A percentile compares a stretch with the other conserved stretches of the same genome.
phyloP scores from a whole-genome alignment of 768 basidiomycete genomes.

The Xerocomellus chrysenteron region DNA sequence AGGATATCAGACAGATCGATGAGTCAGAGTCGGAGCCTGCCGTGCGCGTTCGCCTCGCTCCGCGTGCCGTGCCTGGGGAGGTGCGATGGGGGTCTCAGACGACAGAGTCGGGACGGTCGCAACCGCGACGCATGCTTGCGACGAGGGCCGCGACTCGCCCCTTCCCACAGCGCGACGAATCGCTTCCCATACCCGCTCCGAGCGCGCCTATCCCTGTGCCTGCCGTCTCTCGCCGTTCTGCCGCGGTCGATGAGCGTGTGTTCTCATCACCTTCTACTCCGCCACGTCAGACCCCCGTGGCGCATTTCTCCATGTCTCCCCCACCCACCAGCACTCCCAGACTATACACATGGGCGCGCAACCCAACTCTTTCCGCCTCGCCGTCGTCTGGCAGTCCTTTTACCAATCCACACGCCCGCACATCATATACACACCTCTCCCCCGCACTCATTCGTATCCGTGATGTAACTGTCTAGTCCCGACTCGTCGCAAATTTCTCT shows the following conservation, averaged over 20 bases:
- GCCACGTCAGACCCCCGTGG: slow-evolving; percentile 23
- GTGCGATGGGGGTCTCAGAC: slow-evolving; percentile 3
- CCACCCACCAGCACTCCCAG: slow-evolving; percentile 56
- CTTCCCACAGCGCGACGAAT: slow-evolving; percentile 1
- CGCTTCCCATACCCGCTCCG: slow-evolving; percentile 18
- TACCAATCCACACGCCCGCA: slow-evolving; percentile 56
- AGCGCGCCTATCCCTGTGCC: slow-evolving; percentile 34
- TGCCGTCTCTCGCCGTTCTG: slow-evolving; percentile 18
- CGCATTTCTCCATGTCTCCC: slow-evolving; percentile 45
- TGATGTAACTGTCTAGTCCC: slow-evolving; percentile 31
- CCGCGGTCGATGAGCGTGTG: slow-evolving; percentile 19
- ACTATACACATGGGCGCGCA: slow-evolving; percentile 53
- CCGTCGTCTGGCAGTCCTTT: slow-evolving; percentile 44
- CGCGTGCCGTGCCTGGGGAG: slow-evolving; percentile 13
- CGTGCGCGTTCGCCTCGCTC: slow-evolving; percentile 24
- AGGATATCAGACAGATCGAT: slow-evolving; percentile 23
- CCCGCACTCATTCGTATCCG: slow-evolving; percentile 47
- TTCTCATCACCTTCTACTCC: slow-evolving; percentile 33
- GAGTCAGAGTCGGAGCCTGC: slow-evolving; percentile 14
- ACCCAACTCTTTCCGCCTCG: slow-evolving; percentile 37
- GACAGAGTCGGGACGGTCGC: slow-evolving; percentile 1
- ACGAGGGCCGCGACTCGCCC: neutral
- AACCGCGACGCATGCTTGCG: slow-evolving; percentile 4
- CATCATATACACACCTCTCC: slow-evolving; percentile 57
- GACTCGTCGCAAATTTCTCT: neutral